These are phyloP conservation scores for Aspergillus sclerotialis DNA, from an alignment of 2,329 filamentous ascomycete genomes.

Conservation along the genomic window DNA sequence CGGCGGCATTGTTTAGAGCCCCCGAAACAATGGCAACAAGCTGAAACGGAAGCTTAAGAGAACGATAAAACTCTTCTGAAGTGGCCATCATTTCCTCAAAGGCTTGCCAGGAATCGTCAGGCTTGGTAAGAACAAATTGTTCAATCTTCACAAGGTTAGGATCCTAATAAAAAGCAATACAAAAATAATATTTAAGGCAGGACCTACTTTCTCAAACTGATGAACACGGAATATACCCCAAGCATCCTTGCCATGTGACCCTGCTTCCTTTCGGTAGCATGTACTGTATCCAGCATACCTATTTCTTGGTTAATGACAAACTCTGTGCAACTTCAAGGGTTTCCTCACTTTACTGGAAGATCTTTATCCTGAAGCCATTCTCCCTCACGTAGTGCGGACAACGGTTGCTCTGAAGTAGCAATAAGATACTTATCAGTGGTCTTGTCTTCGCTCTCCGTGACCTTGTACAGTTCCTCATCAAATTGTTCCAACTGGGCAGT, in stretches of 20 bases:
- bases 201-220: conserved; percentile 80
- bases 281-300: conserved; percentile 82
- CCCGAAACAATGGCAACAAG: conserved; percentile 94
- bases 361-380: conserved; percentile 86
- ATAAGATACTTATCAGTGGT: conserved; percentile 79
- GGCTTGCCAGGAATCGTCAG: conserved; percentile 84
- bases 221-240: conserved; percentile 99
- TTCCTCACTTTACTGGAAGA: conserved; percentile 70
- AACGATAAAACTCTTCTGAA: conserved; percentile 93
- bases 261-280: conserved; percentile 93
- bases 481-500: conserved; percentile 96
- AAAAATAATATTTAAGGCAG: not conserved
- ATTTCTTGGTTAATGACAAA: conserved; percentile 7
- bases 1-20: conserved; percentile 78
- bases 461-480: conserved; percentile 97
- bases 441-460: conserved; percentile 73
- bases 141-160: conserved; percentile 49
- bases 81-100: conserved; percentile 89
- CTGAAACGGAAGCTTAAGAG: conserved; percentile 79
- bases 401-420: conserved; percentile 88
- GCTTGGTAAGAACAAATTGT: conserved; percentile 74
- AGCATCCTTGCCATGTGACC: conserved; percentile 82
- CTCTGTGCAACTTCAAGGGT: not conserved
- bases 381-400: conserved; percentile 84
- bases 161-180: not conserved